Base-by-base conservation (phyloP, 257 asterid species). In the Orobanche coerulescens region DNA sequence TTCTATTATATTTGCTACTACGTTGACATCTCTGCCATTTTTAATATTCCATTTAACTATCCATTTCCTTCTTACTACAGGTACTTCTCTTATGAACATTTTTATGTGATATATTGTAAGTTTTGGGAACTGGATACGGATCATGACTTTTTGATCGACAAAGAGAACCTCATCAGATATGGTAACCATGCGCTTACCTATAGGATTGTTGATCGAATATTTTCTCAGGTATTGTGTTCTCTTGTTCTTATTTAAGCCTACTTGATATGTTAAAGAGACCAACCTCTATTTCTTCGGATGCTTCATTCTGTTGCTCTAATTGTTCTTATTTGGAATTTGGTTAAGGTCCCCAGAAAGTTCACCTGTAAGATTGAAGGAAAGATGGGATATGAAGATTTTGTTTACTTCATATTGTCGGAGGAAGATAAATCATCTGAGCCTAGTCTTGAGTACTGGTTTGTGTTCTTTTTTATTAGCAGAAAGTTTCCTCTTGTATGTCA, bases 101-200 rank as follows among this genome's bases (percentile, higher is more conserved):
- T 91, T 76, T 91, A 91, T 54, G 97, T 91, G 83, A 87, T 91
- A 80, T 91, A 91, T 79, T 91, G 97, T 93, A 91, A 91, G 80
- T 91, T 91, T 71, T 91, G 97, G 97, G 97, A 91, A 85, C 96
- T 91, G 79, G 97, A 91, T 60, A 76, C 94, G 9, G 97, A 91
- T 81, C 97, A 91, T 65, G 97, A 91, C 73, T 91, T 91, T 77
- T 76, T 85, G 67, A 91, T 91, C 63, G 96, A 91, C 68, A 91
- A 91, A 75, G 97, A 91, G 81, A 91, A 91, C 71, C 97, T 91
- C 73, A 87, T 91, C 70, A 86, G 92, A 85, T 91, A 91, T 75
- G 97, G 97, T 77, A 91, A 91, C 75, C 97, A 91, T 16, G 96
- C 96, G 70, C 97, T 91, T 49, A 91, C 97, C 56, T 91, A 91